Percentiles rank a stretch among this genome's conserved stretches.
Evolutionary conservation across 345 rosid species (phyloP).

Genomic region (Aquilaria sinensis): DNA sequence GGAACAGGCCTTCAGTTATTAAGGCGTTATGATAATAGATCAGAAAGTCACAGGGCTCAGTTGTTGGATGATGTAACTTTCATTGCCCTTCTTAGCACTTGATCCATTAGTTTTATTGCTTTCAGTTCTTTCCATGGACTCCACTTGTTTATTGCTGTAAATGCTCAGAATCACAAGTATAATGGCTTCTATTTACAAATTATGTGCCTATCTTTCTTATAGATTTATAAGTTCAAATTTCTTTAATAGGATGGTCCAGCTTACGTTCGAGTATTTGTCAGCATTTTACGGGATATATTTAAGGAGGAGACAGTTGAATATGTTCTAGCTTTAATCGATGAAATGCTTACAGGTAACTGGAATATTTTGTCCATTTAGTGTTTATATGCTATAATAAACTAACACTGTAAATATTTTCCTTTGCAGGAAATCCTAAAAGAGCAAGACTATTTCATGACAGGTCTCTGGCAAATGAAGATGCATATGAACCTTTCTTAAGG

Average conservation of each 20-base stretch:
- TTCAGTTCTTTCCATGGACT: not conserved
- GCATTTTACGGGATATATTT: constrained; percentile 75
- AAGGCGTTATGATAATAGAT: constrained; percentile 79
- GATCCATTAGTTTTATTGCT: not conserved
- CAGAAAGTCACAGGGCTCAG: constrained; percentile 76
- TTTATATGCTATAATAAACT: constrained; percentile 1
- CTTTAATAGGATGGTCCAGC: constrained; percentile 88
- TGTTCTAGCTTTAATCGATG: constrained; percentile 90
- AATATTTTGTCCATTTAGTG: constrained; percentile 2
- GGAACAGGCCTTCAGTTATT: constrained; percentile 80
- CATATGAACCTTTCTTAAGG: constrained; percentile 96
- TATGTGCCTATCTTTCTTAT: no score
- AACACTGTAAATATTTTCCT: constrained; percentile 22
- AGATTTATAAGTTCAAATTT: constrained; percentile 9
- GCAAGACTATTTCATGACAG: constrained; percentile 85
- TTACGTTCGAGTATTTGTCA: constrained; percentile 77
- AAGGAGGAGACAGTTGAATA: constrained; percentile 98
- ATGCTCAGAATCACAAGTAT: not conserved
- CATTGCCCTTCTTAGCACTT: constrained; percentile 4
- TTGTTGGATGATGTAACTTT: constrained; percentile 77
- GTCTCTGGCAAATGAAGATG: constrained; percentile 69
- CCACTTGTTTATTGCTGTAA: not conserved
- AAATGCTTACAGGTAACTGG: constrained; percentile 72
- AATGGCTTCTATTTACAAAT: no score
- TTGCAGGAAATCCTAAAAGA: constrained; percentile 82